A percentile compares a stretch with the other conserved stretches of the same genome.
Conservation (phyloP, 2,329 filamentous ascomycete species). For the Scytalidium lignicola region DNA sequence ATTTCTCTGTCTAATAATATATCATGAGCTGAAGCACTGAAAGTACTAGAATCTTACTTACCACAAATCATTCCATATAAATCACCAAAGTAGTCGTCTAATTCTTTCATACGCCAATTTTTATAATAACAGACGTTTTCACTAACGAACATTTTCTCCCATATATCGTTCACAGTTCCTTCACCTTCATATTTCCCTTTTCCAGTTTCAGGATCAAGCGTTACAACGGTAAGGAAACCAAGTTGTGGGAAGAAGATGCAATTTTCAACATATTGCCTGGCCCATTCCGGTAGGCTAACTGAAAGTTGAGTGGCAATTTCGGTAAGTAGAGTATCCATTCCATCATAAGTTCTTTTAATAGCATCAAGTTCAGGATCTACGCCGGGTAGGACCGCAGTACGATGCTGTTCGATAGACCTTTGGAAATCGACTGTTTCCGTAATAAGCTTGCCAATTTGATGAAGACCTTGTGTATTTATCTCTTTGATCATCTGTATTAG, state of each 20-base stretch:
- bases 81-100: slow-evolving; percentile 80
- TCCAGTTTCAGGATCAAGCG: slow-evolving; percentile 53
- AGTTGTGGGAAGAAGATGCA: slow-evolving; percentile 90
- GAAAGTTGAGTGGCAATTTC: slow-evolving; percentile 62
- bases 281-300: slow-evolving; percentile 55
- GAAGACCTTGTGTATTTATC: slow-evolving; percentile 54
- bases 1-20: slow-evolving; percentile 70
- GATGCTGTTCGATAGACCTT: slow-evolving; percentile 59
- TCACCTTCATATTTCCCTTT: slow-evolving; percentile 60
- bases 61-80: slow-evolving; percentile 79
- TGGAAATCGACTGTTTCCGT: slow-evolving; percentile 76
- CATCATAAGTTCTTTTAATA: slow-evolving; percentile 72
- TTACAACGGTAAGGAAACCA: slow-evolving; percentile 79
- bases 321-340: slow-evolving; percentile 68
- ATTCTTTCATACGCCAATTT: slow-evolving; percentile 70
- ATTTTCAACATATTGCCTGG: slow-evolving; percentile 51
- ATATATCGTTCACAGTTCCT: slow-evolving; percentile 50
- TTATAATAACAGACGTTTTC: slow-evolving; percentile 79
- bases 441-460: slow-evolving; percentile 65
- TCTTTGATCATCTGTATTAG: slow-evolving; percentile 47
- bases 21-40: slow-evolving; percentile 6
- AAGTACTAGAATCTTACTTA: slow-evolving; percentile 32
- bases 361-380: slow-evolving; percentile 71
- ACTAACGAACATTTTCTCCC: slow-evolving; percentile 74
- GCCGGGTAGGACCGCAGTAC: slow-evolving; percentile 67